A percentile compares a stretch with the other conserved stretches of the same genome.
phyloP scores from a whole-genome alignment of 2,329 filamentous ascomycete species.

The Verticillium klebahnii region DNA sequence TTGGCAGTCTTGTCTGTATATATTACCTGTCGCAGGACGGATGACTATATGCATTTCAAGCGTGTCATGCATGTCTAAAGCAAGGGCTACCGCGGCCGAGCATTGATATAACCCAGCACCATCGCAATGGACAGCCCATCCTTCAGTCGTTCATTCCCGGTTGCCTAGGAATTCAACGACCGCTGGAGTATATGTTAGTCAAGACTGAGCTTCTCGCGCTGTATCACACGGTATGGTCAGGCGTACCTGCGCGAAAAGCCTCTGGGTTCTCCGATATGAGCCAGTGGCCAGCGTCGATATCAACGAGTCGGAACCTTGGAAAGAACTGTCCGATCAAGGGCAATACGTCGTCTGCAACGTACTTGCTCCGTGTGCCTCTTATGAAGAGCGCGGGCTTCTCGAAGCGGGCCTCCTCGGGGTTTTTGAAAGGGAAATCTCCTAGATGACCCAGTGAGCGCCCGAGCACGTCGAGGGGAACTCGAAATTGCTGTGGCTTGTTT shows the following conservation, averaged over 20 bases:
- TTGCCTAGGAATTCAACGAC: conserved; percentile 26
- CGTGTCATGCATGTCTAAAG: no score
- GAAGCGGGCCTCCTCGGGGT: conserved; percentile 64
- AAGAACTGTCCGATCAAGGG: conserved; percentile 81
- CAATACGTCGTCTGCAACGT: conserved; percentile 75
- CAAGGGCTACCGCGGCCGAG: no score
- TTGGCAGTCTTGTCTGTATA: no score
- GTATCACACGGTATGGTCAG: neutral
- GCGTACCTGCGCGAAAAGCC: conserved; percentile 67
- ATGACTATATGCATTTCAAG: no score
- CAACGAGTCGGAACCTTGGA: conserved; percentile 66
- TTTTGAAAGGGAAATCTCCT: conserved; percentile 83
- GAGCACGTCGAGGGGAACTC: conserved; percentile 72
- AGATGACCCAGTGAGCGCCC: conserved; percentile 65
- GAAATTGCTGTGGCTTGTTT: conserved; percentile 58
- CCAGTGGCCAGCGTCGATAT: conserved; percentile 82
- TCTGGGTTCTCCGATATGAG: conserved; percentile 84
- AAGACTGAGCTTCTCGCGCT: neutral
- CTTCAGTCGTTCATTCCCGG: neutral
- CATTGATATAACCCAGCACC: no score
- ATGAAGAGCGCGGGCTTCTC: conserved; percentile 78
- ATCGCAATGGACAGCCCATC: no score
- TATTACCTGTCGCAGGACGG: no score
- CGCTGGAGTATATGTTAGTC: conserved; percentile 15
- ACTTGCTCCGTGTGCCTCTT: conserved; percentile 69